Evolutionary conservation across 441 rosid species (phyloP).

Genomic region (Geranium incanum): DNA sequence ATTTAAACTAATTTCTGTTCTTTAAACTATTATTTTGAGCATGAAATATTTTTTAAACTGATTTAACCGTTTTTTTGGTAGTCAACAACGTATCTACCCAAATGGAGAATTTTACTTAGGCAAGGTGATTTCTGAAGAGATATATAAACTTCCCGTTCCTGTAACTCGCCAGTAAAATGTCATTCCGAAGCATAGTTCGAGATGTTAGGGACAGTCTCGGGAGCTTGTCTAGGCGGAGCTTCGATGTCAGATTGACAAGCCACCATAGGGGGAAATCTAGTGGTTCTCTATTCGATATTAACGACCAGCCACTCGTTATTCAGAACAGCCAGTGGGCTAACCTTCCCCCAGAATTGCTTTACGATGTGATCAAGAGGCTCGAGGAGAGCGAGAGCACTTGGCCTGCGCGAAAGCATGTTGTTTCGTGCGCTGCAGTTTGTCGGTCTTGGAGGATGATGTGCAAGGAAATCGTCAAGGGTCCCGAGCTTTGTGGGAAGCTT

Average conservation of each 20-base stretch:
- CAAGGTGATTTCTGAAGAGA: background rate
- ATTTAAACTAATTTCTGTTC: too few relatives aligned
- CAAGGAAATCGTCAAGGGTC: slow-evolving; percentile 75
- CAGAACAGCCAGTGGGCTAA: slow-evolving; percentile 82
- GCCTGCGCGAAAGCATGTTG: slow-evolving; percentile 88
- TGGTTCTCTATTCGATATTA: slow-evolving; percentile 37
- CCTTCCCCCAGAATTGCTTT: slow-evolving; percentile 83
- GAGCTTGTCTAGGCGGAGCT: slow-evolving; percentile 78
- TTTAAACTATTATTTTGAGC: too few relatives aligned
- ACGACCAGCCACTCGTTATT: slow-evolving; percentile 15
- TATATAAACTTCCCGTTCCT: background rate
- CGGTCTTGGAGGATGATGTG: slow-evolving; percentile 95
- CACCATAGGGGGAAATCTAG: slow-evolving; percentile 67
- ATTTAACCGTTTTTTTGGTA: too few relatives aligned
- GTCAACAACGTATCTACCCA: too few relatives aligned
- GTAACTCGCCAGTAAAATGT: slow-evolving; percentile 38
- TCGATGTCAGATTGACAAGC: slow-evolving; percentile 67
- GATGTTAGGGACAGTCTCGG: slow-evolving; percentile 91
- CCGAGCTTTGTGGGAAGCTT: slow-evolving; percentile 78
- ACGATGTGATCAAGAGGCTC: slow-evolving; percentile 82
- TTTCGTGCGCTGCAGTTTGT: slow-evolving; percentile 92
- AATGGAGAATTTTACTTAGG: too few relatives aligned
- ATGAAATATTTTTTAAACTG: too few relatives aligned
- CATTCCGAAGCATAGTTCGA: slow-evolving; percentile 85
- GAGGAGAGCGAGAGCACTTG: slow-evolving; percentile 84